phyloP scores from a whole-genome alignment of 83 land plant species.

The Diphasiastrum complanatum region DNA sequence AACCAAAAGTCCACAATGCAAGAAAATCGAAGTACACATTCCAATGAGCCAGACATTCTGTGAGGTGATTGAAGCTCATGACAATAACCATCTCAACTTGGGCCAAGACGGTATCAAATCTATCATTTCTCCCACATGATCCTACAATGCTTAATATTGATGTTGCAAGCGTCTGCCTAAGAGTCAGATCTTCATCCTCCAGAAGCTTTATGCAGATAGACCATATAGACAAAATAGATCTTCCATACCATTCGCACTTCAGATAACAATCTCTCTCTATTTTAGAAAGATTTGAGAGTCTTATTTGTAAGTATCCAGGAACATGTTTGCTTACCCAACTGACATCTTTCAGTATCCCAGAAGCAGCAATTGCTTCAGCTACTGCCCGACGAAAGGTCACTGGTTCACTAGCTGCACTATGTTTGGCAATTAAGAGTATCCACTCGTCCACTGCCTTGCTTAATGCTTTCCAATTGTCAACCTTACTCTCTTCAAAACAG shows the following conservation, averaged over 20 bases:
- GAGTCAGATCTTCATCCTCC: conserved; percentile 78
- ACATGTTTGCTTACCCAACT: conserved; percentile 37
- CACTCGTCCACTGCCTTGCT: conserved; percentile 24
- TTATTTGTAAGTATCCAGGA: not conserved
- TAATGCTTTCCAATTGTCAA: conserved; percentile 21
- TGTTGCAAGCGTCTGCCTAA: conserved; percentile 59
- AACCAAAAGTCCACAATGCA: conserved; percentile 39
- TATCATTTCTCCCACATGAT: conserved; percentile 8
- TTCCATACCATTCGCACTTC: conserved; percentile 22
- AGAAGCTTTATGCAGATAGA: conserved; percentile 55
- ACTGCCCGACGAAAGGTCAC: conserved; percentile 78
- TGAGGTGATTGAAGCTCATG: conserved; percentile 53
- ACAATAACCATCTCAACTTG: conserved; percentile 90
- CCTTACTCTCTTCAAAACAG: conserved; percentile 14
- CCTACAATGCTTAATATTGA: conserved; percentile 40
- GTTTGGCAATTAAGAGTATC: conserved; percentile 38
- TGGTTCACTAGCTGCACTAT: conserved; percentile 64
- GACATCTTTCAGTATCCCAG: conserved; percentile 64
- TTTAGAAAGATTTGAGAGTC: not conserved
- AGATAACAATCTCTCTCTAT: not conserved
- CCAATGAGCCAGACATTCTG: conserved; percentile 58
- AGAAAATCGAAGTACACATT: conserved; percentile 51
- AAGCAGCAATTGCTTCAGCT: conserved; percentile 66
- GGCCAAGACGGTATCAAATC: conserved; percentile 39
- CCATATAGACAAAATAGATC: conserved; percentile 36